phyloP scores from a whole-genome alignment of 2,329 filamentous ascomycete species.

The Microcyclospora tardicrescens region DNA sequence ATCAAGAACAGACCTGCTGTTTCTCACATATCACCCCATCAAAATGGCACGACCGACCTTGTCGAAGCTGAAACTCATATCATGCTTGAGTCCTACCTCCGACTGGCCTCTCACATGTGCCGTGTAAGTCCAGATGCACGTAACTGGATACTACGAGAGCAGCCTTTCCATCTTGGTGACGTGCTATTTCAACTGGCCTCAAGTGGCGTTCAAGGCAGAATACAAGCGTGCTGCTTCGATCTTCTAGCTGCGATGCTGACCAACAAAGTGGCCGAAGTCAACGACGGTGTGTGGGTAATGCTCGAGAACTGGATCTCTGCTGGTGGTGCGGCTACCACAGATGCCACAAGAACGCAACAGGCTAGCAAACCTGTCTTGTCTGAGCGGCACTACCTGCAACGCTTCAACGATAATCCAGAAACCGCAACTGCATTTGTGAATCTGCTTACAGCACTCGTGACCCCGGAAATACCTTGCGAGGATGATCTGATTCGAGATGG shows the following conservation, averaged over 20 bases:
- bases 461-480: constrained; percentile 46
- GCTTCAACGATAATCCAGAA: constrained; percentile 18
- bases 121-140: constrained; percentile 60
- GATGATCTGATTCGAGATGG: constrained; percentile 52
- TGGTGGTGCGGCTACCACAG: constrained; percentile 11
- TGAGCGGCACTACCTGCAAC: constrained; percentile 19
- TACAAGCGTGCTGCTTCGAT: constrained; percentile 74
- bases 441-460: constrained; percentile 58
- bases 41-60: constrained; percentile 13
- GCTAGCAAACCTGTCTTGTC: constrained; percentile 7
- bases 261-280: constrained; percentile 55
- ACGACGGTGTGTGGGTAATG: constrained; percentile 63
- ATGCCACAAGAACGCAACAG: constrained; percentile 6
- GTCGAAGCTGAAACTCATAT: constrained; percentile 86
- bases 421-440: constrained; percentile 62
- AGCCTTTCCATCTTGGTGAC: constrained; percentile 56
- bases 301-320: constrained; percentile 71
- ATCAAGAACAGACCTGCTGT: constrained; percentile 58
- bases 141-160: constrained; percentile 56
- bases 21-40: constrained; percentile 42
- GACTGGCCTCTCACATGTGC: constrained; percentile 72
- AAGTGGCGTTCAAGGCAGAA: constrained; percentile 59
- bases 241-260: constrained; percentile 63
- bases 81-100: constrained; percentile 90
- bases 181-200: constrained; percentile 68